Evolutionary conservation across 2,329 filamentous ascomycete genomes (phyloP).

Genomic region (Rhinocladiella similis): DNA sequence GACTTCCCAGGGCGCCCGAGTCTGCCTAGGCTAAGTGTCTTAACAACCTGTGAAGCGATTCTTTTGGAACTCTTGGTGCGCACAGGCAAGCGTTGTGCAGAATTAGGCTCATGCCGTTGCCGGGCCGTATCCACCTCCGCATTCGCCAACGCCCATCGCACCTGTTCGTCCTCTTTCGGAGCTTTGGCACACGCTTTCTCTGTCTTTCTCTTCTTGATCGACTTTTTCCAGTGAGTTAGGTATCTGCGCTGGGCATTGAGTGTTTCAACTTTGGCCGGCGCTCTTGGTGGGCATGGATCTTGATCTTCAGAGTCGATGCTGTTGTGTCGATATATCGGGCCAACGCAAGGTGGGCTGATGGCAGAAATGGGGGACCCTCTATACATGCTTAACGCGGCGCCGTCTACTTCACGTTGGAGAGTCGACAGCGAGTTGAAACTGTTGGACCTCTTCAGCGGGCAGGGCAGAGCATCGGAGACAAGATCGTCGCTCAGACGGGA

Average conservation of each 20-base stretch:
- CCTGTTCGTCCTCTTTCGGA: slow-evolving; percentile 18
- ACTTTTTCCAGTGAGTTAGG: slow-evolving; percentile 20
- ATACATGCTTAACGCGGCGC: slow-evolving; percentile 19
- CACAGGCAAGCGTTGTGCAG: slow-evolving; percentile 8
- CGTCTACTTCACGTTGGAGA: slow-evolving; percentile 21
- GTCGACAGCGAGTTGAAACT: slow-evolving; percentile 26
- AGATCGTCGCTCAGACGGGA: slow-evolving; percentile 11
- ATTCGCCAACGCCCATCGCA: slow-evolving; percentile 10
- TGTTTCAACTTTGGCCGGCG: slow-evolving; percentile 12
- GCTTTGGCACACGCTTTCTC: slow-evolving; percentile 14
- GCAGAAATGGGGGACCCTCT: slow-evolving; percentile 25
- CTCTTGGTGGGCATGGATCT: slow-evolving; percentile 15
- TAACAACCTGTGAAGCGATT: slow-evolving; percentile 24
- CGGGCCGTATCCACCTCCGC: not conserved
- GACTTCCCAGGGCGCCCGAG: slow-evolving; percentile 13
- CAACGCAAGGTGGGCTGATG: slow-evolving; percentile 9
- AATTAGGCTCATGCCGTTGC: not conserved
- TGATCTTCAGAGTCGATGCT: slow-evolving; percentile 14
- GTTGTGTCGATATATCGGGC: slow-evolving; percentile 3
- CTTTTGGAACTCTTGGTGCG: slow-evolving; percentile 17
- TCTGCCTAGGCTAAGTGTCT: slow-evolving; percentile 18
- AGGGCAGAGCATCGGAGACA: slow-evolving; percentile 13
- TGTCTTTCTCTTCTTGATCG: slow-evolving; percentile 16
- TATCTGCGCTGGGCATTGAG: slow-evolving; percentile 23
- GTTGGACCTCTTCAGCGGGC: slow-evolving; percentile 14